Conservation (phyloP, 2,329 filamentous ascomycete species). For the Pseudocercospora vitis region DNA sequence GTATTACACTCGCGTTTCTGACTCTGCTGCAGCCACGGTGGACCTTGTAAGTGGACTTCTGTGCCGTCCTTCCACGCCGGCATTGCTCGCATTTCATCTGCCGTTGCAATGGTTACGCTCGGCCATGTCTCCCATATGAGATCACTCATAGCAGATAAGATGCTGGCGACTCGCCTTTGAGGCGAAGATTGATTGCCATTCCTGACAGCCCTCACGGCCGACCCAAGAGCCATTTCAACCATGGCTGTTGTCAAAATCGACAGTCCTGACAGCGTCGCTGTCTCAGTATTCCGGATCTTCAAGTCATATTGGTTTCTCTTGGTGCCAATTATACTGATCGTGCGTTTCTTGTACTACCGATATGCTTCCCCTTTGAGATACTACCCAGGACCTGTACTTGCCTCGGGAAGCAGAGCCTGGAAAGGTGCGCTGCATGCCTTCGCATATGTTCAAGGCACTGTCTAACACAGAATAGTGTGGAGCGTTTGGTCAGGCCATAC, state of each 20-base stretch:
- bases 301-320: constrained; percentile 26
- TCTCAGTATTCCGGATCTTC: constrained; percentile 21
- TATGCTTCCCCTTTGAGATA: constrained; percentile 33
- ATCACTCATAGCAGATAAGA: not conserved
- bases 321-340: constrained; percentile 29
- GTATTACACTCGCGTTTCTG: not conserved
- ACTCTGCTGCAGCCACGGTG: not conserved
- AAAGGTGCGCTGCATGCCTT: constrained; percentile 23
- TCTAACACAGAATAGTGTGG: constrained; percentile 20
- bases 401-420: constrained; percentile 35
- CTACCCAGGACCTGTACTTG: constrained; percentile 35
- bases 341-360: constrained; percentile 35
- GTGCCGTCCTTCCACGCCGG: not conserved
- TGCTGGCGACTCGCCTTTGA: not conserved
- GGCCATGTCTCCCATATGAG: not conserved
- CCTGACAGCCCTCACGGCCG: not conserved
- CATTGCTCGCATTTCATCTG: constrained; percentile 4
- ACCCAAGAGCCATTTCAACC: constrained; percentile 7
- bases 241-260: constrained; percentile 7
- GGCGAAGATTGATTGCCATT: not conserved
- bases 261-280: constrained; percentile 18
- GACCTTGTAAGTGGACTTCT: not conserved
- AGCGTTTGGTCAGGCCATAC: constrained; percentile 30
- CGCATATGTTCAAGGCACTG: not conserved
- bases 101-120: constrained; percentile 2